Conservation (phyloP, 768 basidiomycete species). For the Paxillus rubicundulus region DNA sequence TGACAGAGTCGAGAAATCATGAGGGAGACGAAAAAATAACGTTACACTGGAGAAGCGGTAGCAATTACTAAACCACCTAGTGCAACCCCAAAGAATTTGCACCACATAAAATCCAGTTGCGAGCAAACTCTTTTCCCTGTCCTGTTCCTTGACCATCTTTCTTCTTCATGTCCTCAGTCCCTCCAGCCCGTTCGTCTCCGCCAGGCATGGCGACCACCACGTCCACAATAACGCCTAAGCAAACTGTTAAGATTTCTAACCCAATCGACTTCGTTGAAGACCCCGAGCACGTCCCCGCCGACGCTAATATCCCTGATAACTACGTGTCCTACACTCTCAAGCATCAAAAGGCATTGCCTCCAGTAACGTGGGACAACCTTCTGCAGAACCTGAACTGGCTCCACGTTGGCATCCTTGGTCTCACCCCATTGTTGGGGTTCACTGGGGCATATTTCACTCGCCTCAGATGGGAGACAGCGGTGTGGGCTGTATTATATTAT, state of each 20-base stretch:
- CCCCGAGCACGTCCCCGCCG: constrained; percentile 38
- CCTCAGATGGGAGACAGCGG: constrained; percentile 69
- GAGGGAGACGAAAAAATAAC: background rate
- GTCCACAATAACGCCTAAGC: constrained; percentile 9
- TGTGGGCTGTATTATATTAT: constrained; percentile 69
- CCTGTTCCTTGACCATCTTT: constrained; percentile 24
- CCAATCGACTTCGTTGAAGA: constrained; percentile 19
- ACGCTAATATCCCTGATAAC: constrained; percentile 74
- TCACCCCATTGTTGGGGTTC: constrained; percentile 72
- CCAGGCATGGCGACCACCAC: constrained; percentile 14
- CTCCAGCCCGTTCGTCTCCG: constrained; percentile 16
- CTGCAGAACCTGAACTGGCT: constrained; percentile 73
- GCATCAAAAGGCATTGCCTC: constrained; percentile 65
- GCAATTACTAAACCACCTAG: constrained; percentile 9
- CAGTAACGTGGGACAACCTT: constrained; percentile 59
- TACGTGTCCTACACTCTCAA: constrained; percentile 76
- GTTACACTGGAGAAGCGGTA: constrained; percentile 13
- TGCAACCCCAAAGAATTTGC: constrained; percentile 36
- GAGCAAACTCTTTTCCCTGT: constrained; percentile 1
- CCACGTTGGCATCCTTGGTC: constrained; percentile 65
- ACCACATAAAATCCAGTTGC: constrained; percentile 20
- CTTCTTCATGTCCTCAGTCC: constrained; percentile 25
- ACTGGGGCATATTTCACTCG: constrained; percentile 66
- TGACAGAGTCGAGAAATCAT: no score
- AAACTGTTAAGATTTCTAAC: constrained; percentile 2